Conservation (phyloP, 257 asterid species). For the Fraxinus anomala region DNA sequence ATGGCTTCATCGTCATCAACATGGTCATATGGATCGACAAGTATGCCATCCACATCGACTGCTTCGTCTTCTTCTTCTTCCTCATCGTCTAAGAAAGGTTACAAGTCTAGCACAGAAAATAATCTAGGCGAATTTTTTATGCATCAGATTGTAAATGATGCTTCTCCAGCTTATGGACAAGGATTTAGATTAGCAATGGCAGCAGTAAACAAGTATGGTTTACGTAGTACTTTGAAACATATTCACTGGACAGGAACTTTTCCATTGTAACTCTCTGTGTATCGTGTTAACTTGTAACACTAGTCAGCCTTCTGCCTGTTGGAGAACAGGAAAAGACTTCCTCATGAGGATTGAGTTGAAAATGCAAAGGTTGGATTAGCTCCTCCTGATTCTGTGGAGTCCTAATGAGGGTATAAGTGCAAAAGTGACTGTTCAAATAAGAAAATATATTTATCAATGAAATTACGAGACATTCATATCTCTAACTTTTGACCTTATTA, state of each 20-base stretch:
- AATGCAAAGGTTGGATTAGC: constrained; percentile 32
- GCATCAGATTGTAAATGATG: constrained; percentile 85
- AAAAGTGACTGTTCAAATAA: background rate
- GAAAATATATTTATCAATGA: background rate
- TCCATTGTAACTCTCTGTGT: constrained; percentile 40
- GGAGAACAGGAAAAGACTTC: too few relatives aligned
- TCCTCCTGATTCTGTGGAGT: constrained; percentile 29
- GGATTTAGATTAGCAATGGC: constrained; percentile 82
- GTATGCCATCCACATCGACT: constrained; percentile 31
- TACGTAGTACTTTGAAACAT: constrained; percentile 76
- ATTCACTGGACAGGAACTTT: constrained; percentile 61
- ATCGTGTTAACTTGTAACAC: background rate
- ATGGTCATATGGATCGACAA: constrained; percentile 37
- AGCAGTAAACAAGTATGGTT: constrained; percentile 77
- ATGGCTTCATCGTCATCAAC: constrained; percentile 49
- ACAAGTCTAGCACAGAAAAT: constrained; percentile 62
- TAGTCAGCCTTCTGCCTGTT: too few relatives aligned
- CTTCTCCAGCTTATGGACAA: constrained; percentile 90
- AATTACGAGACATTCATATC: background rate
- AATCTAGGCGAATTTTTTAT: constrained; percentile 85
- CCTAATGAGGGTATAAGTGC: background rate
- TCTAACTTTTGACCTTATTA: background rate
- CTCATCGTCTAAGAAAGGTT: constrained; percentile 60
- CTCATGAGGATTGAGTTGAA: constrained; percentile 36
- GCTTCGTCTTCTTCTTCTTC: constrained; percentile 29